Evolutionary conservation across 208 protist species (phyloP).

Genomic region (Crithidia bombi): DNA sequence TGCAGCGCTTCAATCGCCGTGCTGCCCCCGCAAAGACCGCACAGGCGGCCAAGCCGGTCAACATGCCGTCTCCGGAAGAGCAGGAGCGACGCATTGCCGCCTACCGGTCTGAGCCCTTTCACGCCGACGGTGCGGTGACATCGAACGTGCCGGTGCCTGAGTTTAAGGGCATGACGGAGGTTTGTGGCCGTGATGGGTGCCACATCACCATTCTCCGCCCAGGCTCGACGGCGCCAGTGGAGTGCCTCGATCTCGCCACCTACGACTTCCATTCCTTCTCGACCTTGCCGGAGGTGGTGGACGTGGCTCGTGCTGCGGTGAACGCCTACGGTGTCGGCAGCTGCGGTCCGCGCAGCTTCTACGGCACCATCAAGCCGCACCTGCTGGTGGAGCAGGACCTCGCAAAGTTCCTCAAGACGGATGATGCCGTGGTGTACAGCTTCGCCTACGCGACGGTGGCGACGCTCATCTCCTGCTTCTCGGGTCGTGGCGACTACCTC

Average conservation of each 20-base stretch:
- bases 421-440: conserved; percentile 95
- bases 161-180: conserved; percentile 49
- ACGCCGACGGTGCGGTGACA: conserved; percentile 36
- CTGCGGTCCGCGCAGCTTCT: conserved; percentile 98
- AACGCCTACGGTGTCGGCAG: conserved; percentile 96
- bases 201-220: conserved; percentile 59
- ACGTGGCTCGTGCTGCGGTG: conserved; percentile 84
- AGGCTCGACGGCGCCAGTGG: conserved; percentile 32
- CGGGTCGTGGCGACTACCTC: conserved; percentile 92
- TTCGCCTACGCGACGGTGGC: conserved; percentile 96
- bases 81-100: conserved; percentile 75
- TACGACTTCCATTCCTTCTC: conserved; percentile 95
- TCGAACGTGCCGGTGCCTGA: conserved; percentile 55
- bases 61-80: conserved; percentile 77
- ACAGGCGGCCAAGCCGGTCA: conserved; percentile 22
- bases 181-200: conserved; percentile 55
- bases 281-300: conserved; percentile 77
- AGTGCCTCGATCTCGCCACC: conserved; percentile 91
- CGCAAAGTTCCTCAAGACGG: conserved; percentile 88
- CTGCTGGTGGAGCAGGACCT: conserved; percentile 92
- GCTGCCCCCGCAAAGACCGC: conserved; percentile 5
- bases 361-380: conserved; percentile 97
- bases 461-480: conserved; percentile 95
- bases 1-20: conserved; percentile 31
- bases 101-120: conserved; percentile 70